Evolutionary conservation across 148 eudicot species (phyloP), one percentile per base, ranked within the genome.

Genomic region (Suaeda aralocaspica): DNA sequence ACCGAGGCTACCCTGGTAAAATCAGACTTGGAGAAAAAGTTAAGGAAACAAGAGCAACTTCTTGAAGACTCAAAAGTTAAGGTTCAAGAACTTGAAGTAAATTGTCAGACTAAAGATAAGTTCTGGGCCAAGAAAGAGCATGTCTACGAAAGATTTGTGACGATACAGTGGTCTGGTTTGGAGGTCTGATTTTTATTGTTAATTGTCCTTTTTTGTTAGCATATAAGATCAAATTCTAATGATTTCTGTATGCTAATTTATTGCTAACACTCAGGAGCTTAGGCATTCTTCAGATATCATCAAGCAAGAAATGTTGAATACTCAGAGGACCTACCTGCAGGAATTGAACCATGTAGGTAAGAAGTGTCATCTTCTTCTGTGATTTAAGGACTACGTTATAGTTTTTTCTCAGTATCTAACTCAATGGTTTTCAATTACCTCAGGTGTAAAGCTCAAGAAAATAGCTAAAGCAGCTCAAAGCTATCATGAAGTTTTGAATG

Each of bases 261-360:
- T 11, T 48, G 56, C 42, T 52, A 82, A 64, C 63, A 16, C 76
- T 66, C 84, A 94, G 98, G 97, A 91, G 61, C 84, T 94, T 73
- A 87, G 81, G 82, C 77, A 50, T 74, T 79, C 93, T 63, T 89
- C 96, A 67, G 89, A 87, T 71, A 68, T 86, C 64, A 84, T 91
- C 64, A 88, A 82, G 84, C 88, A 74, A 73, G 93, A 94, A 67
- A 49, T 89, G 80, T 79, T 78, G 76, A 83, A 61, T 66, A 78
- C 84, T 64, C 85, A 87, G 66, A 84, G 82, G 76, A 84, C 82
- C 71, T 94, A 89, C 68, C 53, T 79, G 15, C 84, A 82, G 41
- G 97, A 87, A 64, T 81, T 89, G 80, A 74, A 76, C 76, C 80
- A 67, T 31, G 69, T 89, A 89, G 99, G 99, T 89, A 72, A 58